A percentile compares a stretch with the other conserved stretches of the same genome.
Evolutionary conservation across 139 green algal species (phyloP).

Genomic region (Diplosphaera chodatii): DNA sequence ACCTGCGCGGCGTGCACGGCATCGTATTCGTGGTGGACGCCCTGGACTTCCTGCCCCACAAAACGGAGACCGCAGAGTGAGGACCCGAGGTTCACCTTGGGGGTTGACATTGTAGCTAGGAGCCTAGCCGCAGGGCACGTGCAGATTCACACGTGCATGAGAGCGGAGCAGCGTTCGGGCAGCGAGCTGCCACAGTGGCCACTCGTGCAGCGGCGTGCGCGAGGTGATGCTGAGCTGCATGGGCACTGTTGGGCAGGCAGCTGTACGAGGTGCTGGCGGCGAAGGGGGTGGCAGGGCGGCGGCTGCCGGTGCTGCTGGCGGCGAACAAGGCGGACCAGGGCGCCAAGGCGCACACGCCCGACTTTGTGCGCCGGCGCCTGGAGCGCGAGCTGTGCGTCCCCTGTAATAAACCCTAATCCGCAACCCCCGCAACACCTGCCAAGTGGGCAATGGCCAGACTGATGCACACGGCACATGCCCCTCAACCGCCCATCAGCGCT

Average conservation of each 20-base stretch:
- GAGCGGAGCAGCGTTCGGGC: too few species aligned
- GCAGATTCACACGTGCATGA: not conserved
- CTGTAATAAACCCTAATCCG: too few species aligned
- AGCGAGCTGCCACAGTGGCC: too few species aligned
- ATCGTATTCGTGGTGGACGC: slow-evolving; percentile 84
- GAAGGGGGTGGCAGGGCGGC: slow-evolving; percentile 29
- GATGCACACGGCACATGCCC: too few species aligned
- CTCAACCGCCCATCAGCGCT: too few species aligned
- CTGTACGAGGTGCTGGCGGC: slow-evolving; percentile 53
- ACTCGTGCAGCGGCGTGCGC: too few species aligned
- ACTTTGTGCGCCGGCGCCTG: slow-evolving; percentile 82
- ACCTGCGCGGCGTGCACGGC: slow-evolving; percentile 42
- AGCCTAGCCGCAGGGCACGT: too few species aligned
- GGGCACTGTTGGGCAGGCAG: slow-evolving; percentile 21
- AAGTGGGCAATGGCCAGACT: too few species aligned
- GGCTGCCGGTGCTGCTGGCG: slow-evolving; percentile 77
- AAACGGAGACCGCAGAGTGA: slow-evolving; percentile 47
- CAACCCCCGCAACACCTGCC: too few species aligned
- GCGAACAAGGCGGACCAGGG: slow-evolving; percentile 92
- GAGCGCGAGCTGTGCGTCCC: slow-evolving; percentile 75
- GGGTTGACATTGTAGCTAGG: too few species aligned
- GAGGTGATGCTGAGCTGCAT: too few species aligned
- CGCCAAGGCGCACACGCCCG: slow-evolving; percentile 70
- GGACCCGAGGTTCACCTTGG: too few species aligned
- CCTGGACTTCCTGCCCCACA: slow-evolving; percentile 70